Conservation (phyloP, 148 eudicot species). For the Fagopyrum homotropicum region DNA sequence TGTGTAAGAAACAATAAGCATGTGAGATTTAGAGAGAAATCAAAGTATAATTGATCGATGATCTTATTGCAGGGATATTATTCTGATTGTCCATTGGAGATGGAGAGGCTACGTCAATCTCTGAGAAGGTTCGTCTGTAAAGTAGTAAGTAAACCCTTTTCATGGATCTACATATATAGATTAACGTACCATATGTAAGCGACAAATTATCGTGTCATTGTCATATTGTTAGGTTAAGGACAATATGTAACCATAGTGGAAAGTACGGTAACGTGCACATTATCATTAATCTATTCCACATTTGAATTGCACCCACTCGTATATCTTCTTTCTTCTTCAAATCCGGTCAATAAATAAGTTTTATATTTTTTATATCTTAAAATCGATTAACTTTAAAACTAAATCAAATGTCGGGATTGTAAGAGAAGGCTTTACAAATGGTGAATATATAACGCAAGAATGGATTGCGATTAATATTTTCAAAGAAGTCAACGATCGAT, state of each 20-base stretch:
- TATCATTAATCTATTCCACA: slow-evolving; percentile 24
- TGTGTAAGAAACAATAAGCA: too few species aligned
- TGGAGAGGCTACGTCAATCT: background rate
- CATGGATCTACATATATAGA: background rate
- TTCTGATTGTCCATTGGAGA: background rate
- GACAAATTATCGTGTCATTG: background rate
- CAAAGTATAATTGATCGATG: background rate
- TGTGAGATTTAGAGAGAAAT: too few species aligned
- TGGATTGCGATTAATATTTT: too few species aligned
- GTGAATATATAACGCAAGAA: too few species aligned
- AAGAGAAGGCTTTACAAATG: too few species aligned
- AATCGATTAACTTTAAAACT: too few species aligned
- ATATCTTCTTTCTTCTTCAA: background rate
- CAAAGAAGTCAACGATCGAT: too few species aligned
- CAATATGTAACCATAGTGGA: background rate
- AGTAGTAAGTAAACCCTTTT: slow-evolving; percentile 2
- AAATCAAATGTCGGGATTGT: too few species aligned
- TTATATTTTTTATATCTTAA: too few species aligned
- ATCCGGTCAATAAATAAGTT: too few species aligned
- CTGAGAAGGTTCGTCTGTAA: background rate
- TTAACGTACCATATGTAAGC: too few species aligned
- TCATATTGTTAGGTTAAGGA: background rate
- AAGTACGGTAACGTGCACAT: slow-evolving; percentile 1
- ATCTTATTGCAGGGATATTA: background rate
- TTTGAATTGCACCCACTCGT: slow-evolving; percentile 25